Conservation (phyloP, 2,329 filamentous ascomycete species). For the Ascochyta koolunga region DNA sequence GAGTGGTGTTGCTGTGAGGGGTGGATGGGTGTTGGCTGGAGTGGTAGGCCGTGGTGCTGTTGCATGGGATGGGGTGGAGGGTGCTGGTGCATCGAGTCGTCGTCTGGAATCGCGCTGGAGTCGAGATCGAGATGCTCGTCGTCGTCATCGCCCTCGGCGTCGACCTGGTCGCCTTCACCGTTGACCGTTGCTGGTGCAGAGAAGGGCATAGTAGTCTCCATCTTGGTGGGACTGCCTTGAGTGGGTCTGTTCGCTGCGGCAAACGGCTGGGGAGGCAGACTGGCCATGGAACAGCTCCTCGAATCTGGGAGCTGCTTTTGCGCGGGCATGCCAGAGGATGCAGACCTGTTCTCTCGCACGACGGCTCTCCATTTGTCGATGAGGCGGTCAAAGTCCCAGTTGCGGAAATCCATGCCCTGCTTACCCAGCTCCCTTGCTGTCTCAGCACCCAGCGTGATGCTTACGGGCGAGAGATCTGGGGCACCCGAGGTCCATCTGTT, state of each 20-base stretch:
- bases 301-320: slow-evolving; percentile 44
- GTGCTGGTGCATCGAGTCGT: slow-evolving; percentile 24
- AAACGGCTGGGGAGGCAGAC: slow-evolving; percentile 34
- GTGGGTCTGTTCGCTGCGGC: slow-evolving; percentile 21
- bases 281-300: slow-evolving; percentile 40
- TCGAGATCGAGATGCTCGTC: slow-evolving; percentile 8
- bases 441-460: slow-evolving; percentile 45
- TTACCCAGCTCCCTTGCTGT: slow-evolving; percentile 49
- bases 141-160: slow-evolving; percentile 43
- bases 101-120: background rate
- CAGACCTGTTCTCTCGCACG: slow-evolving; percentile 41
- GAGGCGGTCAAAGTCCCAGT: slow-evolving; percentile 50
- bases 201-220: slow-evolving; percentile 32
- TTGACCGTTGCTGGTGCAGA: slow-evolving; percentile 43
- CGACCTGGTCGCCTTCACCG: slow-evolving; percentile 47
- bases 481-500: slow-evolving; percentile 35
- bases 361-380: slow-evolving; percentile 49
- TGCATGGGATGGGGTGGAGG: slow-evolving; percentile 18
- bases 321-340: slow-evolving; percentile 38
- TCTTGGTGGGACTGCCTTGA: slow-evolving; percentile 29
- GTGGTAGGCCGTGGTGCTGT: slow-evolving; percentile 28
- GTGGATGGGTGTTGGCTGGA: slow-evolving; percentile 41
- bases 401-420: slow-evolving; percentile 45
- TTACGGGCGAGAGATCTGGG: slow-evolving; percentile 41
- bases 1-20: slow-evolving; percentile 31